Conservation (phyloP, 2,329 filamentous ascomycete genomes). For the Fusarium luffae region DNA sequence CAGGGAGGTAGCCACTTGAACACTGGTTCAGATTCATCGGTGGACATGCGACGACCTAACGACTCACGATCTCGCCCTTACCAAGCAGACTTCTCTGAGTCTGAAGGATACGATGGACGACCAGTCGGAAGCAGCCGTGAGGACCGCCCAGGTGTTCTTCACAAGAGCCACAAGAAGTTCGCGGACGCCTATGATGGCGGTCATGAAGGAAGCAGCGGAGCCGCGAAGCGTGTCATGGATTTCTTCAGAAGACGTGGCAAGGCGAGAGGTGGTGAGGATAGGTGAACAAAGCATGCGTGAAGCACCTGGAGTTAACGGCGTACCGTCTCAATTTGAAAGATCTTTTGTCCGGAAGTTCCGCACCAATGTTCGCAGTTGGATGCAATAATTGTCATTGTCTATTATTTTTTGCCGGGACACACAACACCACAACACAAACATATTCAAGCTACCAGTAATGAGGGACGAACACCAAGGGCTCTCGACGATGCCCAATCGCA, state of each 20-base stretch:
- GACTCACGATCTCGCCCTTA: slow-evolving; percentile 56
- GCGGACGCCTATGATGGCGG: slow-evolving; percentile 88
- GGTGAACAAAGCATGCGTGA: slow-evolving; percentile 51
- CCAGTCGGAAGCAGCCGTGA: slow-evolving; percentile 53
- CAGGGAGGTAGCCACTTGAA: slow-evolving; percentile 59
- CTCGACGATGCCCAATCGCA: slow-evolving; percentile 39
- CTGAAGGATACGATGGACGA: slow-evolving; percentile 57
- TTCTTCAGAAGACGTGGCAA: slow-evolving; percentile 92
- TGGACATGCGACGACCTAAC: slow-evolving; percentile 59
- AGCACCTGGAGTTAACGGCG: slow-evolving; percentile 42
- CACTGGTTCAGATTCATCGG: slow-evolving; percentile 65
- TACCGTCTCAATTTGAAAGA: slow-evolving; percentile 40
- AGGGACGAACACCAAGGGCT: slow-evolving; percentile 40
- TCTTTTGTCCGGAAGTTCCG: slow-evolving; percentile 39
- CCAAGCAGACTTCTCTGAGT: slow-evolving; percentile 56
- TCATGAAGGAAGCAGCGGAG: slow-evolving; percentile 84
- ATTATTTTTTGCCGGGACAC: slow-evolving; percentile 40
- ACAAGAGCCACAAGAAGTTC: slow-evolving; percentile 90
- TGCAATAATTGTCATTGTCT: slow-evolving; percentile 45
- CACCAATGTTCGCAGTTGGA: slow-evolving; percentile 43
- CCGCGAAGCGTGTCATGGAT: slow-evolving; percentile 95
- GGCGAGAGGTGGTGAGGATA: slow-evolving; percentile 71
- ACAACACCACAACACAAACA: slow-evolving; percentile 32
- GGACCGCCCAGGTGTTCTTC: slow-evolving; percentile 70
- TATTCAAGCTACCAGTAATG: slow-evolving; percentile 44